Base-by-base conservation (phyloP, 1,139 yeast species). In the Suhomyces bolitotheri region DNA sequence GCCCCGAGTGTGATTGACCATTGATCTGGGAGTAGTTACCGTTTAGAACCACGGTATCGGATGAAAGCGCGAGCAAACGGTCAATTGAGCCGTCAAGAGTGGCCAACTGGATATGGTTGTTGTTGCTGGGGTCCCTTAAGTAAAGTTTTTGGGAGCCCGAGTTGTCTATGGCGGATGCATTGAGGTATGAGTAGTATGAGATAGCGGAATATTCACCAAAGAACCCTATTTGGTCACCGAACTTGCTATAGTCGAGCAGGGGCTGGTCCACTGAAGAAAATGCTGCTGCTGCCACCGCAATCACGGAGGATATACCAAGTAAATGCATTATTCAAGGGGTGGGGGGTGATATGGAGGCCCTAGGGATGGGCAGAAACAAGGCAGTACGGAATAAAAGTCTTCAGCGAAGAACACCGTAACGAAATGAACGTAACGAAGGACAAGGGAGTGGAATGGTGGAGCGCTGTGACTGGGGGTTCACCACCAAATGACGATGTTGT, bases 201-300 rank as follows among this genome's bases (percentile, higher is more conserved):
- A 83, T 54, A 11, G 82, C 79, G 40, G 77, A 74, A 48, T 78
- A 83, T 26, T 71, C 62, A 7, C 96, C 96, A 33, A 84, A 70
- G 12, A 86, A 49, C 5, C 83, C 81, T 32, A 87, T 60, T 38
- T 66, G 52, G 13, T 65, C 61, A 22, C 78, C 73, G 25, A 66
- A 39, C 27, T 49, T 46, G 16, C 47, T 39, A 38, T 59, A 68
- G 35, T 65, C 52, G 17, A 71, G 45, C 7, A 44, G 48, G 3
- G 76, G 76, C 19, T 50, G 66, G 6, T 43, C 7, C 12, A 51
- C 41, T 3, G 44, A 37, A 14, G 31, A 30, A 22, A 37, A 31
- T 4, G 41, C 44, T 8, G 32, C 17, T 15, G 42, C 43, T 27
- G 28, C 17, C 25, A 19, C 29, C 10, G 27, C 16, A 11, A 31